Percentiles rank a stretch among this genome's conserved stretches.
Conservation (phyloP, 805 yeast genomes). For the Saturnispora kantuleensis region DNA sequence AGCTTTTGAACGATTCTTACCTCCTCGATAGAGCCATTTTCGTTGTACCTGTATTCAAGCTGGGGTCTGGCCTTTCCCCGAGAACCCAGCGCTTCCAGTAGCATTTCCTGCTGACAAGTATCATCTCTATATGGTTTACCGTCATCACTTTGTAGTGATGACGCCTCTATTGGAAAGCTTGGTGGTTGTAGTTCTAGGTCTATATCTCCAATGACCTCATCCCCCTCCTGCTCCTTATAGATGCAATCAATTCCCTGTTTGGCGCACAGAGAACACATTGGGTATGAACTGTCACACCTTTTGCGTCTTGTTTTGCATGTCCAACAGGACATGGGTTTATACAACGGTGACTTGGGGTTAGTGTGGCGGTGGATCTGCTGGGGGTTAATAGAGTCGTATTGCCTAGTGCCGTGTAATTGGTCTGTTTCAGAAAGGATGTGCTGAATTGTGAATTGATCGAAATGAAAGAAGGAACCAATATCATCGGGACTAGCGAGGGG, state of each 20-base stretch:
- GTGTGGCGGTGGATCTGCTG: not conserved
- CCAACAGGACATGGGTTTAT: not conserved
- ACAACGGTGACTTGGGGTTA: not conserved
- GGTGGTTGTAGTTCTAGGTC: not conserved
- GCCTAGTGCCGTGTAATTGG: too few species aligned
- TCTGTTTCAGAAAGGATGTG: too few species aligned
- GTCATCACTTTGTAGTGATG: not conserved
- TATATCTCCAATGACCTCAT: not conserved
- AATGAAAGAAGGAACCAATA: too few species aligned
- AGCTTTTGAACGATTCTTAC: not conserved
- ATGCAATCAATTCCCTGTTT: not conserved
- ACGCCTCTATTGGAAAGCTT: not conserved
- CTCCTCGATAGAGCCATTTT: not conserved
- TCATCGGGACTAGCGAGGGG: too few species aligned
- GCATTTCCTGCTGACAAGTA: not conserved
- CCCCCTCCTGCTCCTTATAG: not conserved
- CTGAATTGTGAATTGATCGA: too few species aligned
- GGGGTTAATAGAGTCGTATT: not conserved
- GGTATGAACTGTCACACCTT: conserved; percentile 4
- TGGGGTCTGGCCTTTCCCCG: conserved; percentile 1
- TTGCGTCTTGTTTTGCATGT: conserved; percentile 6
- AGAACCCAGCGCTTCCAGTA: not conserved
- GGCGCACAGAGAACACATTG: conserved; percentile 4
- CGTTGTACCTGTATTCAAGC: conserved; percentile 1
- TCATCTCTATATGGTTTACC: too few species aligned